A percentile compares a stretch with the other conserved stretches of the same genome.
Conservation (phyloP, 2,329 filamentous ascomycete species). For the Aaosphaeria pasadenensis region DNA sequence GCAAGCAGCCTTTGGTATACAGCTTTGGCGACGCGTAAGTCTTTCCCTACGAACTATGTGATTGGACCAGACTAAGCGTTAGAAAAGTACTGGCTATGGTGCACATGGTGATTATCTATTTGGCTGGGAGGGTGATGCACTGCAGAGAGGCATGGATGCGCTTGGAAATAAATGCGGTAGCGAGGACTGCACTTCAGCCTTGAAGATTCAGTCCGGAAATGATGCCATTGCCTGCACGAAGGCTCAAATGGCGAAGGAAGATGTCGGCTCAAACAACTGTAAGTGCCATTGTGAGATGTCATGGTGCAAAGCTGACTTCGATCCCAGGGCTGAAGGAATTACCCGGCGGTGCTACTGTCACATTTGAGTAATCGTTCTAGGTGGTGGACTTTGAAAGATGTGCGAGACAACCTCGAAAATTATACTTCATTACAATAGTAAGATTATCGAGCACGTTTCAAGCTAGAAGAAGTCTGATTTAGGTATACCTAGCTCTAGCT, state of each 20-base stretch:
- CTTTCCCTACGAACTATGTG: not conserved
- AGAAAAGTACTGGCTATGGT: constrained; percentile 9
- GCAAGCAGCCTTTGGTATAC: constrained; percentile 27
- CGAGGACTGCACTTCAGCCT: constrained; percentile 12
- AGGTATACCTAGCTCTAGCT: too few relatives aligned
- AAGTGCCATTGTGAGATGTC: constrained; percentile 1
- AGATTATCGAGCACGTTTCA: too few relatives aligned
- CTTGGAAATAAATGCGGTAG: constrained; percentile 14
- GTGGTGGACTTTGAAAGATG: too few relatives aligned
- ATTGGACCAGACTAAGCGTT: not conserved
- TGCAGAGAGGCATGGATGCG: constrained; percentile 11
- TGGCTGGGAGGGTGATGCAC: constrained; percentile 12
- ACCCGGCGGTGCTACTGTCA: too few relatives aligned
- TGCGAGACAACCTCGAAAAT: too few relatives aligned
- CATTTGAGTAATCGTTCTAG: too few relatives aligned
- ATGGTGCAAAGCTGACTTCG: too few relatives aligned
- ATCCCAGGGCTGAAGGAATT: too few relatives aligned
- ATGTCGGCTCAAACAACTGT: constrained; percentile 14
- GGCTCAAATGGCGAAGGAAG: constrained; percentile 16
- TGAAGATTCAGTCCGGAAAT: constrained; percentile 16
- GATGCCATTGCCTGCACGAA: constrained; percentile 19
- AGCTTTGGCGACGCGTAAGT: constrained; percentile 25
- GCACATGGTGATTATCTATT: constrained; percentile 13
- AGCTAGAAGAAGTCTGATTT: too few relatives aligned
- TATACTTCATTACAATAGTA: too few relatives aligned